Conservation (phyloP, 352 stramenopile genomes). For the Globisporangium perplexum region DNA sequence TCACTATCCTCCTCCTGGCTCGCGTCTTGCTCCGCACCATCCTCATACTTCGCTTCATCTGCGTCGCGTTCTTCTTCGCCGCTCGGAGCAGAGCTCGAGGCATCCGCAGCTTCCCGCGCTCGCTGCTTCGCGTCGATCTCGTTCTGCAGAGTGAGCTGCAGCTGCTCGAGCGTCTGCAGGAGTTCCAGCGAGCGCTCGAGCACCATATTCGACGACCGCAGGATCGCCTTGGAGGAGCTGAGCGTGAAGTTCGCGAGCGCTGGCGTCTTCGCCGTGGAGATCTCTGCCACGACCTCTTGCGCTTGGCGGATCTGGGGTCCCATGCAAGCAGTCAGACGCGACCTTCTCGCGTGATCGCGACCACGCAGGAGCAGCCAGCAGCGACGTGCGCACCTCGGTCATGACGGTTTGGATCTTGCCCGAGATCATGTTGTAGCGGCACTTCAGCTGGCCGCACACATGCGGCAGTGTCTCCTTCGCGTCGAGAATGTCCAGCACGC, state of each 20-base stretch:
- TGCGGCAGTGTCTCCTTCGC: slow-evolving; percentile 43
- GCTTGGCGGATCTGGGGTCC: slow-evolving; percentile 11
- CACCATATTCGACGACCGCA: slow-evolving; percentile 46
- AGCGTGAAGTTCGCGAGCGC: slow-evolving; percentile 51
- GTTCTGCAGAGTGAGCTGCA: slow-evolving; percentile 22
- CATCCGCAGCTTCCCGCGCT: slow-evolving; percentile 2
- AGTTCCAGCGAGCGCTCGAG: slow-evolving; percentile 55
- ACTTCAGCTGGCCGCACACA: slow-evolving; percentile 72
- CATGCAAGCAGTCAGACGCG: not conserved
- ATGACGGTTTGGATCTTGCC: slow-evolving; percentile 43
- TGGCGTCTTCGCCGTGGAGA: slow-evolving; percentile 15
- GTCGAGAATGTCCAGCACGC: slow-evolving; percentile 62
- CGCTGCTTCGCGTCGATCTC: slow-evolving; percentile 19
- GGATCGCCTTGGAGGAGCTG: slow-evolving; percentile 41
- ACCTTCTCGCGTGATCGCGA: not conserved
- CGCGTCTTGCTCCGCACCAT: slow-evolving; percentile 5
- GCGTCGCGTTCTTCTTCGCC: not conserved
- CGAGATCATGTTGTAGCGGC: slow-evolving; percentile 45
- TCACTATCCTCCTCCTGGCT: slow-evolving; percentile 12
- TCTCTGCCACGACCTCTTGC: slow-evolving; percentile 18
- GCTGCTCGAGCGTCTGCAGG: slow-evolving; percentile 39
- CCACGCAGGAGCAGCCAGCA: too few relatives aligned
- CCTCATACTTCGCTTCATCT: not conserved
- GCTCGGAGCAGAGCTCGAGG: not conserved
- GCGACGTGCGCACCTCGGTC: slow-evolving; percentile 27